Evolutionary conservation across 2,329 filamentous ascomycete genomes (phyloP), one percentile per base, ranked within the genome.

Genomic region (Xylaria hypoxylon): DNA sequence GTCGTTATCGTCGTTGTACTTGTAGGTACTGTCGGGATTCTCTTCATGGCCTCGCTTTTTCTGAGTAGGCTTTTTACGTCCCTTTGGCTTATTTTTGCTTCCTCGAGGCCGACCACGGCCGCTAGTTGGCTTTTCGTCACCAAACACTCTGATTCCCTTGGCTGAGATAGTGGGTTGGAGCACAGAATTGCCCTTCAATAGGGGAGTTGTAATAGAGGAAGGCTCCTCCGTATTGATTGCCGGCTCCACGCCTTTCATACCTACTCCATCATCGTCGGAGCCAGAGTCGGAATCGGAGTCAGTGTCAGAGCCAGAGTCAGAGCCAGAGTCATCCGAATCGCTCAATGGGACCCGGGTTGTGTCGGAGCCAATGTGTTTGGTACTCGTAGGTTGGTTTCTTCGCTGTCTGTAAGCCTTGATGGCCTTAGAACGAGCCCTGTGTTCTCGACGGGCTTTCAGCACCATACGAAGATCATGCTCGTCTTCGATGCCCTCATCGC

Each of bases 401-500:
- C 5, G 28, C 3, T n/a, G 5, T 45, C 19, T 60, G 4, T 57
- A 33, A 7, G 42, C 50, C 2, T 38, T 48, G 5, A 68, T 55
- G 13, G 55, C 57, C 38, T 44, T 26, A 3, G 50, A 38, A 7
- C 59, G 55, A 10, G 28, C 51, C 26, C 53, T 28, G 31, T 65
- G 53, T 11, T 61, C 47, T 15, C 53, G 11, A 2, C 70, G 68
- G 28, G 70, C 65, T 26, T 53, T 28, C 0, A 68, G 31, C 1
- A 73, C 62, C 44, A 69, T 68, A 3, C 58, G 35, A 13, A 71
- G 62, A 6, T 72, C 70, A 1, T 59, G 13, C 45, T 73, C 58
- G 45, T 70, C 55, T 19, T 73, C 66, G 11, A 73, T 72, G 8
- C 71, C 72, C 17, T 62, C 45, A 2, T 73, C 70, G 1, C 70